Percentiles rank a stretch among this genome's conserved stretches.
Conservation (phyloP, 345 rosid genomes). For the Aegle marmelos region DNA sequence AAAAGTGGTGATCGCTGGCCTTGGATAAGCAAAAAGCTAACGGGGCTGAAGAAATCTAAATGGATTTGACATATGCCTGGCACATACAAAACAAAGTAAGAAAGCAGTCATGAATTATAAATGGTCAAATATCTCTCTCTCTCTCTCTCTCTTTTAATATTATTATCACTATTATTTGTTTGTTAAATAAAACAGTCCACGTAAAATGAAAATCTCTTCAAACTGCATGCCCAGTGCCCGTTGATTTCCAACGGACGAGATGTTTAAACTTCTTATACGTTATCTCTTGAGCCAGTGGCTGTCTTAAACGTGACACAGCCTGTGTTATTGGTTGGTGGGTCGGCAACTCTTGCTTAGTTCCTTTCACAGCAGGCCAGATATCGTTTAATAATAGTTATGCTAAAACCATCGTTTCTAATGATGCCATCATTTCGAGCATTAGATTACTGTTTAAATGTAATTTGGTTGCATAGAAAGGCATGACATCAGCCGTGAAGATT, state of each 20-base stretch:
- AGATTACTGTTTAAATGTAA: neutral
- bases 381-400: too few species aligned
- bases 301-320: neutral
- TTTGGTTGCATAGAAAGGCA: neutral
- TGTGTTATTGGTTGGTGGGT: neutral
- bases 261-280: neutral
- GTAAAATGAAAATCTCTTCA: too few species aligned
- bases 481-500: neutral
- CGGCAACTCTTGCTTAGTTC: neutral
- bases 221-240: too few species aligned
- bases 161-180: too few species aligned
- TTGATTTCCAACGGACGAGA: neutral
- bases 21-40: conserved; percentile 12
- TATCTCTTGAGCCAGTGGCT: neutral
- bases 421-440: neutral
- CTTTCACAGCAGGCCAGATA: too few species aligned
- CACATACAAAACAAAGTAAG: neutral
- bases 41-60: neutral
- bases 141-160: neutral
- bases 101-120: too few species aligned
- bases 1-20: neutral
- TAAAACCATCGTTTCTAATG: too few species aligned
- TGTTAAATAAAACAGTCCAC: too few species aligned
- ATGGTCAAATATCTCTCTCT: neutral
- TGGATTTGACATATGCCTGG: conserved; percentile 25